Conservation (phyloP, 2,329 filamentous ascomycete species). For the Madurella mycetomatis region DNA sequence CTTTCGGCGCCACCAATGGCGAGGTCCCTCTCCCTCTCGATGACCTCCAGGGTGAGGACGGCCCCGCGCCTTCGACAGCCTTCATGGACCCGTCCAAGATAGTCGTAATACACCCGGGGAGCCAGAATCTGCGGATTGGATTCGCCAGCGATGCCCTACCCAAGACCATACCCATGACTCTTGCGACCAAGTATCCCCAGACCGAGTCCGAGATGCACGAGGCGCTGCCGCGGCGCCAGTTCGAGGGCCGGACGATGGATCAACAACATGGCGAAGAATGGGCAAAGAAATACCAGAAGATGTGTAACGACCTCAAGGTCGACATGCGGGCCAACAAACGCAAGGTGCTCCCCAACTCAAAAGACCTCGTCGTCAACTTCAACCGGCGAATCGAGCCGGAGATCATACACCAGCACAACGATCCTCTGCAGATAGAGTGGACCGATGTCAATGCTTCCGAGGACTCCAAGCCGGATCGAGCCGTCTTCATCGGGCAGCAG, state of each 20-base stretch:
- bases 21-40: slow-evolving; percentile 59
- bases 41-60: slow-evolving; percentile 55
- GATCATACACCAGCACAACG: slow-evolving; percentile 88
- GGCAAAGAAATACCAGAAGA: slow-evolving; percentile 69
- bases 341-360: slow-evolving; percentile 93
- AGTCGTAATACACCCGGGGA: slow-evolving; percentile 92
- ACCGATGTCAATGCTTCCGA: slow-evolving; percentile 69
- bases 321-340: slow-evolving; percentile 93
- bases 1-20: slow-evolving; percentile 71
- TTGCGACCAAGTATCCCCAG: slow-evolving; percentile 71
- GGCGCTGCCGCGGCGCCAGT: slow-evolving; percentile 68
- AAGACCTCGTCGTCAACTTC: slow-evolving; percentile 91
- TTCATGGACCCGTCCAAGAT: slow-evolving; percentile 78
- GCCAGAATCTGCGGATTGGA: slow-evolving; percentile 90
- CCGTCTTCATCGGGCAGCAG: slow-evolving; percentile 73
- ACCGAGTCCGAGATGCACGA: slow-evolving; percentile 82
- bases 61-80: slow-evolving; percentile 51
- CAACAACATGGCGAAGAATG: slow-evolving; percentile 84
- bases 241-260: slow-evolving; percentile 60
- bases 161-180: slow-evolving; percentile 88
- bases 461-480: slow-evolving; percentile 56
- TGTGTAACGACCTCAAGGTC: slow-evolving; percentile 81
- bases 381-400: slow-evolving; percentile 82
- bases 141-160: slow-evolving; percentile 94
- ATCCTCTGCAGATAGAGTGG: slow-evolving; percentile 91